Conservation (phyloP, 2,329 filamentous ascomycete species). For the Celoporthe dispersa region DNA sequence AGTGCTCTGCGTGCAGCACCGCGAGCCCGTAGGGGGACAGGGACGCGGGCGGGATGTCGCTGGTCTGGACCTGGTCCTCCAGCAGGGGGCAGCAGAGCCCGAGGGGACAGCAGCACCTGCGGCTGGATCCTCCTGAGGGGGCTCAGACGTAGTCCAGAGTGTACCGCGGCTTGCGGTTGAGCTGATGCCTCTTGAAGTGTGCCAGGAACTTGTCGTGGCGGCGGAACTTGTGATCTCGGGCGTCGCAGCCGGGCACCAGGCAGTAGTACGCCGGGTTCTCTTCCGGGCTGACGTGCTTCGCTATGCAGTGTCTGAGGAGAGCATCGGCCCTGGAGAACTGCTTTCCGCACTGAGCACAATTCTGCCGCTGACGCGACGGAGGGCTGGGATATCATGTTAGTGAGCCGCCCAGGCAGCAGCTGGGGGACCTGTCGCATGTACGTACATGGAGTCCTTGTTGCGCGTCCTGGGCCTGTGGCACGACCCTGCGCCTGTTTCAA, state of each 20-base stretch:
- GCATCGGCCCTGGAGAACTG: not conserved
- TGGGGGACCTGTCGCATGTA: no score
- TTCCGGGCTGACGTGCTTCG: not conserved
- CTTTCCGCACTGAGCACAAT: not conserved
- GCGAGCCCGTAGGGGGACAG: not conserved
- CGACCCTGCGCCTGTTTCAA: not conserved
- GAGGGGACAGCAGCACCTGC: not conserved
- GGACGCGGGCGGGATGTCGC: not conserved
- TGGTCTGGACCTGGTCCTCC: not conserved
- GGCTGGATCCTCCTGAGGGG: not conserved
- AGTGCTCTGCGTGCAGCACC: not conserved
- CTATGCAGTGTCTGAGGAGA: not conserved
- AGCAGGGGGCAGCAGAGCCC: not conserved
- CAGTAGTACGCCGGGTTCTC: not conserved
- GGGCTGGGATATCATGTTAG: not conserved
- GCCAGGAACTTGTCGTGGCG: constrained; percentile 2
- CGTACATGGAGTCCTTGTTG: not conserved
- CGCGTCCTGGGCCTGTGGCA: not conserved
- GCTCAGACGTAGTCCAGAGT: not conserved
- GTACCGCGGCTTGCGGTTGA: not conserved
- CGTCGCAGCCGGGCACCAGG: not conserved
- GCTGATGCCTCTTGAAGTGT: not conserved
- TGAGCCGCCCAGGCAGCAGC: no score
- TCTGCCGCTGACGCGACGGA: not conserved
- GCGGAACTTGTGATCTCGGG: not conserved